phyloP scores from a whole-genome alignment of 2,329 filamentous ascomycete genomes.

The Orbilia quercus region DNA sequence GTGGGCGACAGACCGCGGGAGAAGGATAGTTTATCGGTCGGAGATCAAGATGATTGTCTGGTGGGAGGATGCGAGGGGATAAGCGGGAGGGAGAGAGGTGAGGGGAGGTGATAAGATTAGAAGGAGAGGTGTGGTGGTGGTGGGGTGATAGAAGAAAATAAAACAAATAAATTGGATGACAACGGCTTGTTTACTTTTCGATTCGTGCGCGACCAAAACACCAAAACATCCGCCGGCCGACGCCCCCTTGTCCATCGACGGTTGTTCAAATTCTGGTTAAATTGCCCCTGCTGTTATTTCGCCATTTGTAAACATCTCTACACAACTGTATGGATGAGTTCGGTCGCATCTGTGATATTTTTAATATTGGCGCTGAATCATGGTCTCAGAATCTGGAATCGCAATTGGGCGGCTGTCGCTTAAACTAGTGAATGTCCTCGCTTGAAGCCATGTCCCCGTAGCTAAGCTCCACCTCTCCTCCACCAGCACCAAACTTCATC shows the following conservation, averaged over 20 bases:
- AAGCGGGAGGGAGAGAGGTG: neutral
- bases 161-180: too few species aligned
- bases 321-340: neutral
- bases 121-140: neutral
- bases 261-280: too few species aligned
- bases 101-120: neutral
- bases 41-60: too few species aligned
- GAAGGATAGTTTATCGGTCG: neutral
- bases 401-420: too few species aligned
- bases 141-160: constrained; percentile 2
- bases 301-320: neutral
- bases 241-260: neutral
- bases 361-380: too few species aligned
- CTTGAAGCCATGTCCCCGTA: neutral
- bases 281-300: too few species aligned
- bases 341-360: too few species aligned
- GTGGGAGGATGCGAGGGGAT: neutral
- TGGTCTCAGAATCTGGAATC: too few species aligned
- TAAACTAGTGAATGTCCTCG: neutral
- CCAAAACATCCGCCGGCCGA: neutral
- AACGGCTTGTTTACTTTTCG: constrained; percentile 23
- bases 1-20: neutral
- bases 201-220: neutral
- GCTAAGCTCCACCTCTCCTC: neutral
- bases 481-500: constrained; percentile 8